phyloP scores from a whole-genome alignment of 78 protist genomes.

The Polysphondylium violaceum region DNA sequence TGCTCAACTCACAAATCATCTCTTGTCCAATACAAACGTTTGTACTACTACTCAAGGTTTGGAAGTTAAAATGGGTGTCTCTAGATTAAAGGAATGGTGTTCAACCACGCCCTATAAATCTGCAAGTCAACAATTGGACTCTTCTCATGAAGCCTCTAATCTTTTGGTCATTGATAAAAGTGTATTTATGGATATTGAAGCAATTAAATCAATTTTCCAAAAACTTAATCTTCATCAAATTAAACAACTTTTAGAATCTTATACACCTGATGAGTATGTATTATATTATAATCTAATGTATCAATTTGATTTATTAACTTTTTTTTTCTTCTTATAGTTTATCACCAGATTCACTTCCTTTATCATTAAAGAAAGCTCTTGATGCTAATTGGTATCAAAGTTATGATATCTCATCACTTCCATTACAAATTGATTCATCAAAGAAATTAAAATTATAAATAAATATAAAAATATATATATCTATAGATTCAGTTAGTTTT shows the following conservation, averaged over 20 bases:
- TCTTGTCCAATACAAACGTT: constrained; percentile 27
- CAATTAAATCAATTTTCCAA: constrained; percentile 73
- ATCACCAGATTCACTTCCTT: constrained; percentile 78
- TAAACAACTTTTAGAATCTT: constrained; percentile 51
- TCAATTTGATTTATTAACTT: no score
- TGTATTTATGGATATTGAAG: constrained; percentile 74
- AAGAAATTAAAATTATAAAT: constrained; percentile 31
- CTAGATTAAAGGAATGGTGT: constrained; percentile 77
- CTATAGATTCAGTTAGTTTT: neutral
- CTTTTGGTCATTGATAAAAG: constrained; percentile 73
- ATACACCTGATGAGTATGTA: constrained; percentile 66
- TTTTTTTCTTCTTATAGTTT: constrained; percentile 7
- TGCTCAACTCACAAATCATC: constrained; percentile 61
- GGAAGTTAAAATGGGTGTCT: constrained; percentile 70
- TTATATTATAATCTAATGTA: neutral
- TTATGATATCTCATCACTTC: constrained; percentile 7
- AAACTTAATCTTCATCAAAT: constrained; percentile 77
- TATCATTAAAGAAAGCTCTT: constrained; percentile 32
- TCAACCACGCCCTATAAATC: constrained; percentile 30
- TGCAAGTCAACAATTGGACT: constrained; percentile 63
- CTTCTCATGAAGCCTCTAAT: constrained; percentile 69
- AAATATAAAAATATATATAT: neutral
- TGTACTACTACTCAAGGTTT: constrained; percentile 61
- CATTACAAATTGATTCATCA: constrained; percentile 47
- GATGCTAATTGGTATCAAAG: constrained; percentile 53